Evolutionary conservation across 2,329 filamentous ascomycete genomes (phyloP).

Genomic region (Mariannaea sp.): DNA sequence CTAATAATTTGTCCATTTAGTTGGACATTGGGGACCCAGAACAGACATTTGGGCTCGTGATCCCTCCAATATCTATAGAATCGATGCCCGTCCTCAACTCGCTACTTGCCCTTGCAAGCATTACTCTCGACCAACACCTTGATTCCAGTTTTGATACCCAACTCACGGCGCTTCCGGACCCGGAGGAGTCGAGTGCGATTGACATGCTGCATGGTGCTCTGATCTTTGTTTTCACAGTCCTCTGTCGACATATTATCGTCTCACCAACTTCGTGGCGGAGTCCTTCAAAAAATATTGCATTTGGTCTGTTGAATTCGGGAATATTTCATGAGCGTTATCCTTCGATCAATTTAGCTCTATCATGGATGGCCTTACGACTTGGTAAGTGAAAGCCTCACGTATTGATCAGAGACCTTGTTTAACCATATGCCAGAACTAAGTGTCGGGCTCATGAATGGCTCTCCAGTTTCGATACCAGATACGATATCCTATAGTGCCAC

Average conservation of each 20-base stretch:
- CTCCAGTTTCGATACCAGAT: slow-evolving; percentile 34
- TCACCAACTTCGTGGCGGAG: slow-evolving; percentile 30
- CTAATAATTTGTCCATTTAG: slow-evolving; percentile 33
- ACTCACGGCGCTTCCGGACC: slow-evolving; percentile 7
- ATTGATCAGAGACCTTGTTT: neutral
- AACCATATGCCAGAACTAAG: slow-evolving; percentile 32
- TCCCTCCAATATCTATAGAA: slow-evolving; percentile 39
- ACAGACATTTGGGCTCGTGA: slow-evolving; percentile 47
- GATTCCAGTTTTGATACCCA: slow-evolving; percentile 17
- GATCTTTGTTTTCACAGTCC: slow-evolving; percentile 18
- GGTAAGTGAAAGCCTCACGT: slow-evolving; percentile 26
- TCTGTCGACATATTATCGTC: slow-evolving; percentile 24
- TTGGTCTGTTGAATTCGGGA: slow-evolving; percentile 21
- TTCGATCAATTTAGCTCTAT: slow-evolving; percentile 22
- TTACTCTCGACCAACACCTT: slow-evolving; percentile 22
- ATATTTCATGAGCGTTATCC: slow-evolving; percentile 25
- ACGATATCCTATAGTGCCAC: slow-evolving; percentile 26
- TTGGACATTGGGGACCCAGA: slow-evolving; percentile 49
- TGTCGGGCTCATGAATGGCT: slow-evolving; percentile 36
- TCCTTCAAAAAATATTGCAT: slow-evolving; percentile 22
- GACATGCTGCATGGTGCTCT: slow-evolving; percentile 18
- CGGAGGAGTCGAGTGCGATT: slow-evolving; percentile 12
- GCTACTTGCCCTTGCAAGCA: slow-evolving; percentile 34
- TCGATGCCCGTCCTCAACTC: slow-evolving; percentile 35
- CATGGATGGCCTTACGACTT: slow-evolving; percentile 37